A percentile compares a stretch with the other conserved stretches of the same genome.
These are phyloP conservation scores for Suhomyces sp. DNA, from an alignment of 805 yeast species.

Conservation along the genomic window DNA sequence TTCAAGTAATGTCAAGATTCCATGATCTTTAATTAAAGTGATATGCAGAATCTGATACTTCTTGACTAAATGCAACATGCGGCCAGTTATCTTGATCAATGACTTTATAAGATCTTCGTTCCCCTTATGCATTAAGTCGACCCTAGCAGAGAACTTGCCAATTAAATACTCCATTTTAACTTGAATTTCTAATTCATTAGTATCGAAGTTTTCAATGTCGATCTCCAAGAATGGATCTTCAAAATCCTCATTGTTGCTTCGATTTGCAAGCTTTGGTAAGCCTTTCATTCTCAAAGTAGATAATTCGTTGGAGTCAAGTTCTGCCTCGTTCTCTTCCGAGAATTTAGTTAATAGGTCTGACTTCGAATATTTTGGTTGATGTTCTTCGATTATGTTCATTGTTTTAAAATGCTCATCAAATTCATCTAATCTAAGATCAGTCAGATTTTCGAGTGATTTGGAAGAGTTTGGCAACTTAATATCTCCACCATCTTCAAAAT, in stretches of 20 bases:
- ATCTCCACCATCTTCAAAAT: slow-evolving; percentile 29
- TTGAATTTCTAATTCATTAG: slow-evolving; percentile 42
- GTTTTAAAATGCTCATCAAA: slow-evolving; percentile 10
- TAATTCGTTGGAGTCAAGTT: slow-evolving; percentile 12
- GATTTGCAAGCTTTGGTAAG: slow-evolving; percentile 3
- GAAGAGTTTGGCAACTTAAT: slow-evolving; percentile 11
- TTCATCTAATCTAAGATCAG: slow-evolving; percentile 12
- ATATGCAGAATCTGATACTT: slow-evolving; percentile 42
- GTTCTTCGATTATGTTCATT: slow-evolving; percentile 2
- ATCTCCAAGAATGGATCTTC: slow-evolving; percentile 40
- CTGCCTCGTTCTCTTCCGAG: slow-evolving; percentile 25
- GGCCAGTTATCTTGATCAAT: slow-evolving; percentile 35
- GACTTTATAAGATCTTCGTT: slow-evolving; percentile 30
- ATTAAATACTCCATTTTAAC: slow-evolving; percentile 39
- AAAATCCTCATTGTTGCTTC: slow-evolving; percentile 19
- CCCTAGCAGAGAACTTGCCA: slow-evolving; percentile 30
- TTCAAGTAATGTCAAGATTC: slow-evolving; percentile 39
- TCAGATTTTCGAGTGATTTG: too few species aligned
- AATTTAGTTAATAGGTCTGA: slow-evolving; percentile 31
- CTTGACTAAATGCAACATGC: slow-evolving; percentile 37
- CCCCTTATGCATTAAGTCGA: slow-evolving; percentile 29
- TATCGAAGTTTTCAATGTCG: slow-evolving; percentile 39
- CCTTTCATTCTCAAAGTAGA: neutral
- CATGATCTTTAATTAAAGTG: slow-evolving; percentile 41
- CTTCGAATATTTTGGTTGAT: slow-evolving; percentile 17